A percentile compares a stretch with the other conserved stretches of the same genome.
Evolutionary conservation across 768 basidiomycete genomes (phyloP).

Genomic region (Termitomyces bulborhizus): DNA sequence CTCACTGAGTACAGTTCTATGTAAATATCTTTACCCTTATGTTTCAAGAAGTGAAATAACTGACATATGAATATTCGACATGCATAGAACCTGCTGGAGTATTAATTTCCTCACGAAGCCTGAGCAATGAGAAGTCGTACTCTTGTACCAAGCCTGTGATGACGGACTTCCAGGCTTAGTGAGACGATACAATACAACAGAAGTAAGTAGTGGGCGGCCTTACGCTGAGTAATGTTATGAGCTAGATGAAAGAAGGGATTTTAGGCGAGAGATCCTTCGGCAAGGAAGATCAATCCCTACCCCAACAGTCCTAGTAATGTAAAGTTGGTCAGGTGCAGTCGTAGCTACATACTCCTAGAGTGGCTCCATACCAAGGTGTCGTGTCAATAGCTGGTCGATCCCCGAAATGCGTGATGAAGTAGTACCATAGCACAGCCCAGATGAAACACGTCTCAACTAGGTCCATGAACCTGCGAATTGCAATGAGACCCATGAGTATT

Average conservation of each 20-base stretch:
- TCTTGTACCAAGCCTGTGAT: background rate
- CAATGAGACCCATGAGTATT: background rate
- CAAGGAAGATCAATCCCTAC: background rate
- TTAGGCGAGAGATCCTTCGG: background rate
- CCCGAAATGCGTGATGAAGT: constrained; percentile 37
- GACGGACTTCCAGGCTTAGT: background rate
- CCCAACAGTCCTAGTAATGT: background rate
- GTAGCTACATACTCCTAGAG: no score
- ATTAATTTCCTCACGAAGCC: background rate
- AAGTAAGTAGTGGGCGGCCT: background rate
- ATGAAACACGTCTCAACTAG: constrained; percentile 28
- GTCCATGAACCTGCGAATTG: constrained; percentile 21
- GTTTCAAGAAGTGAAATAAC: background rate
- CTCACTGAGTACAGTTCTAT: background rate
- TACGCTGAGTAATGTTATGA: background rate
- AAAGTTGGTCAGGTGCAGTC: background rate
- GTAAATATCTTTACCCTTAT: background rate
- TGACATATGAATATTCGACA: background rate
- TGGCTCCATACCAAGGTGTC: background rate
- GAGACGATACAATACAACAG: no score
- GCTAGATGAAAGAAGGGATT: background rate
- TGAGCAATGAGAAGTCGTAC: background rate
- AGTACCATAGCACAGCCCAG: constrained; percentile 28
- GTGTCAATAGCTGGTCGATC: constrained; percentile 21
- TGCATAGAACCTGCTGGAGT: background rate